Base-by-base conservation (phyloP, 805 yeast genomes). In the Kuraishia floccosa region DNA sequence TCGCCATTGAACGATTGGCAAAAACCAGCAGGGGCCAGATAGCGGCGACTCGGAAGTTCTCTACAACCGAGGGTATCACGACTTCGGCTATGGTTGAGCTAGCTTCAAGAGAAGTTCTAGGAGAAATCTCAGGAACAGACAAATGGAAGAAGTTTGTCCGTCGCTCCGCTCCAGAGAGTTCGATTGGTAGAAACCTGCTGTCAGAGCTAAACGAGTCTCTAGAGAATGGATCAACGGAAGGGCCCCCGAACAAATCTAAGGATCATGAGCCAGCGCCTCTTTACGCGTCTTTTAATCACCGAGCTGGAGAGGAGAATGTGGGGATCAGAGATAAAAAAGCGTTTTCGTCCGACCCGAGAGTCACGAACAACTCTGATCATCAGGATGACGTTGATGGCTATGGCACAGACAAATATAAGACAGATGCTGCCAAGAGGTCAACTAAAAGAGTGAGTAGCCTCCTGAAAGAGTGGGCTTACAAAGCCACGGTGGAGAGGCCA, bases 281-380 rank as follows among this genome's bases (percentile, higher is more conserved):
- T 9, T 24, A 28, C 54, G 50, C 33, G 64, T 76, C 94, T 0
- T 89, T 87, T 57, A 89, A 87, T 50, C 75, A 83, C 46, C 65
- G 93, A 44, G 93, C 95, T 0, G 95, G 96, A 18, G 79, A 68
- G 34, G 94, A 84, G 18, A 89, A 89, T 47, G 56, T 60, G 24
- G 97, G 97, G 31, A 68, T 89, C 14, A 60, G 94, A 34, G 96
- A 86, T 36, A 73, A 71, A 46, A 89, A 89, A 57, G 72, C 75
- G 33, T 72, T 75, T 32, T 83, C 95, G 6, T 65, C 76, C 1
- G 97, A 89, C 51, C 68, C 87, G 1, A 70, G 97, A 48, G 76
- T 87, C 22, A 76, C 76, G 29, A 73, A 75, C 22, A 80, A 68
- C 43, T 57, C 57, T n/a, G 52, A 49, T 9, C 96, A 87, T 50